Evolutionary conservation across 495 filamentous ascomycete genomes (phyloP), one percentile per base, ranked within the genome.

Genomic region (Chlorociboria aeruginascens): DNA sequence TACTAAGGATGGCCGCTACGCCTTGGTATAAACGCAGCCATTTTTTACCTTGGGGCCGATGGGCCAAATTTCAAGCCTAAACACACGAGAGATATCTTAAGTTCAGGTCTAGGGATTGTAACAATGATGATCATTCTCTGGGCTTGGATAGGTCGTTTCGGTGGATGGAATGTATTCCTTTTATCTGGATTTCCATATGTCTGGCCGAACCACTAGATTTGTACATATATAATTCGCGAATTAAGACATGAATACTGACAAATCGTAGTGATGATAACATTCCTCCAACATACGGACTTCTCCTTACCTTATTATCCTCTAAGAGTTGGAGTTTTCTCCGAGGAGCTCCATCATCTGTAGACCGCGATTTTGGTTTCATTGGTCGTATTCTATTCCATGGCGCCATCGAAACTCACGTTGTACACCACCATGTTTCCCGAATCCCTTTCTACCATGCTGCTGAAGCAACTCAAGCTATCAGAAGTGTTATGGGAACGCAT

Each of bases 381-480:
- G 80, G 78, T 16, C 74, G 74, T 35, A 70, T 75, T 45, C 68
- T 84, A 53, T 74, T 84, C 63, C 80, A 84, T 62, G 77, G 78
- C 53, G 81, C 82, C 60, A 77, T 82, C 50, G 79, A 82, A 56
- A 78, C 77, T 49, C 79, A 83, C 61, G 80, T 84, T 45, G 60
- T 80, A 28, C 80, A 84, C 63, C 80, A 83, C 65, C 72, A 76
- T 48, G 69, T 81, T 56, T 71, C 69, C 47, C 71, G 68, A 43
- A 82, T 83, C 39, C 79, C 80, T n/a, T 82, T 83, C 63, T 83
- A 83, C 65, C 66, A 81, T 45, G 78, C 79, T 43, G 78, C 81
- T 40, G 77, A 82, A 63, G 79, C 80, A n/a, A 74, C 77, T 25
- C 65, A 76, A 33, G 76, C 77, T 32, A 74, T 83, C 54, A 71